phyloP scores from a whole-genome alignment of 441 rosid species.

The Euphorbia schlechtendalii region DNA sequence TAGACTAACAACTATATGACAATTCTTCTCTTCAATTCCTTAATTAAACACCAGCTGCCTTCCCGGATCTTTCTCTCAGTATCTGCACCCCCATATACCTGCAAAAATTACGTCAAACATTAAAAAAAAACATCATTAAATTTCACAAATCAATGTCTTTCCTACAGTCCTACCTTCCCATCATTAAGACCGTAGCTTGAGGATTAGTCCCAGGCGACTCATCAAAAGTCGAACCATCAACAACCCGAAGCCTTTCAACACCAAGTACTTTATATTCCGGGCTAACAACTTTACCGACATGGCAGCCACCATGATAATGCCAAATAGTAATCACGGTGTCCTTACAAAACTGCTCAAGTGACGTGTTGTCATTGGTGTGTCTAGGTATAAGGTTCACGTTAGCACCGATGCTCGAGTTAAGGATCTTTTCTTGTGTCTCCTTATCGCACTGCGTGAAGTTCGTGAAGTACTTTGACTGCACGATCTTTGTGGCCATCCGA shows the following conservation, averaged over 20 bases:
- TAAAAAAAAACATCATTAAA: too few relatives aligned
- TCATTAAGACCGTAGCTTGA: slow-evolving; percentile 89
- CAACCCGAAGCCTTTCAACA: slow-evolving; percentile 58
- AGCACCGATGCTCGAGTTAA: slow-evolving; percentile 62
- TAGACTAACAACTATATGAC: slow-evolving; percentile 13
- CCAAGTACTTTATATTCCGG: slow-evolving; percentile 55
- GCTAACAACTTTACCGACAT: slow-evolving; percentile 72
- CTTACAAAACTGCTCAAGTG: slow-evolving; percentile 86
- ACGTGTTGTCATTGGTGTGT: slow-evolving; percentile 68
- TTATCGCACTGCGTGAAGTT: slow-evolving; percentile 51
- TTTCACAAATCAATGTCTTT: too few relatives aligned
- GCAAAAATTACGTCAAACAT: too few relatives aligned
- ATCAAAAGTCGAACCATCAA: slow-evolving; percentile 71
- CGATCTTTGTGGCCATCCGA: slow-evolving; percentile 50
- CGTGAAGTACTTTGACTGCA: slow-evolving; percentile 53
- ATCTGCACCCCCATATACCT: slow-evolving; percentile 95
- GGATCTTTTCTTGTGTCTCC: slow-evolving; percentile 50
- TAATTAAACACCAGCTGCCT: slow-evolving; percentile 45
- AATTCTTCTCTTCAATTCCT: slow-evolving; percentile 16
- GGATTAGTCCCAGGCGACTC: slow-evolving; percentile 97
- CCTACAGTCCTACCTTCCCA: too few relatives aligned
- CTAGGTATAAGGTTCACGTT: slow-evolving; percentile 77
- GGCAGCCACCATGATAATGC: slow-evolving; percentile 98
- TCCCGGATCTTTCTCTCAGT: slow-evolving; percentile 68
- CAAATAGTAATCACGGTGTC: slow-evolving; percentile 95